Percentiles rank a stretch among this genome's conserved stretches.
Evolutionary conservation across 2,329 filamentous ascomycete genomes (phyloP).

Genomic region (Pseudogymnoascus sp.): DNA sequence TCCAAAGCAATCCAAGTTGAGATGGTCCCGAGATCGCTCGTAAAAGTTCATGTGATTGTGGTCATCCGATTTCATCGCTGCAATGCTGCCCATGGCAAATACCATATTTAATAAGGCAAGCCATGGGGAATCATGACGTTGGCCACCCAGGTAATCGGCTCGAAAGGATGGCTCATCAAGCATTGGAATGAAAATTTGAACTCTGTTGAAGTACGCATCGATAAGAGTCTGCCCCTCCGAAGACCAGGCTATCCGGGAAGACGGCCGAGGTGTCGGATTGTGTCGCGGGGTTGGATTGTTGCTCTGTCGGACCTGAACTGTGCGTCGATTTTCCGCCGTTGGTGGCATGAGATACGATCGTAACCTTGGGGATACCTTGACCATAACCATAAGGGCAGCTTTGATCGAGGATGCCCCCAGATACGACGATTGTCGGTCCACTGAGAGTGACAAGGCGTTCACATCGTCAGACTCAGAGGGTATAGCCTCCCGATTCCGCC

Average conservation of each 20-base stretch:
- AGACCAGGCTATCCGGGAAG: constrained; percentile 45
- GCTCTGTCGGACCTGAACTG: constrained; percentile 18
- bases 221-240: constrained; percentile 63
- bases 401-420: constrained; percentile 70
- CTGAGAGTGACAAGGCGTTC: constrained; percentile 56
- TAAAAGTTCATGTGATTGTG: constrained; percentile 66
- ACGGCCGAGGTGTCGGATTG: constrained; percentile 33
- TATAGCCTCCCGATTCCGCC: constrained; percentile 47
- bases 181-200: constrained; percentile 68
- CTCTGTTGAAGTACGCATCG: constrained; percentile 69
- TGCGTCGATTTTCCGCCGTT: constrained; percentile 21
- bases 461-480: constrained; percentile 65
- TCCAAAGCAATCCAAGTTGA: constrained; percentile 61
- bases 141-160: constrained; percentile 55
- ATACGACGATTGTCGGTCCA: constrained; percentile 59
- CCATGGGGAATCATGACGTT: constrained; percentile 63
- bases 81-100: constrained; percentile 68
- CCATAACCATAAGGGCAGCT: constrained; percentile 65
- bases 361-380: constrained; percentile 45
- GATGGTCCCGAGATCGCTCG: constrained; percentile 58
- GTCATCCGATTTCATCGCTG: constrained; percentile 54
- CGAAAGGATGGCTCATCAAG: constrained; percentile 67
- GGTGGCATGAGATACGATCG: constrained; percentile 39
- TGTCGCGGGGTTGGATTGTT: constrained; percentile 30
- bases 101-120: constrained; percentile 69